Evolutionary conservation across 2,329 filamentous ascomycete species (phyloP).

Genomic region (Thielaviopsis euricoi): DNA sequence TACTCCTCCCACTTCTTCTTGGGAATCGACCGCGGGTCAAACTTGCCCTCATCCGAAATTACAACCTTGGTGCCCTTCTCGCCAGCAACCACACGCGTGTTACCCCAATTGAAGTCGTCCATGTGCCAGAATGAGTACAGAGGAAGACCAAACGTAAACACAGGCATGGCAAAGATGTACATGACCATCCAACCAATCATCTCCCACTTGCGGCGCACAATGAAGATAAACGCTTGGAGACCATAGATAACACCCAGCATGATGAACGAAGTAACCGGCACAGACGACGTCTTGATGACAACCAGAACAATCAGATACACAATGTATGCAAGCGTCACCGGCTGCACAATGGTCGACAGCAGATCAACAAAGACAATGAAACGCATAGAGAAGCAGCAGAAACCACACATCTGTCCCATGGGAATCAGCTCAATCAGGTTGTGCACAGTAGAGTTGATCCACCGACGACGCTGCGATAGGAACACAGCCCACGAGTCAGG

Average conservation of each 20-base stretch:
- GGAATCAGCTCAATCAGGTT: conserved; percentile 84
- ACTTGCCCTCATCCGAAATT: conserved; percentile 60
- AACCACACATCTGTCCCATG: conserved; percentile 87
- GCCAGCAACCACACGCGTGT: conserved; percentile 90
- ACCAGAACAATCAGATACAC: conserved; percentile 74
- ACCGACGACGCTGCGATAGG: conserved; percentile 92
- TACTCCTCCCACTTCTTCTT: conserved; percentile 99
- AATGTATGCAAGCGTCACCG: conserved; percentile 73
- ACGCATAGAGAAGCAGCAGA: conserved; percentile 97
- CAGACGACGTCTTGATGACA: conserved; percentile 75
- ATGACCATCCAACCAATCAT: conserved; percentile 99
- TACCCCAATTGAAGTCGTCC: conserved; percentile 98
- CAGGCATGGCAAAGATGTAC: conserved; percentile 85
- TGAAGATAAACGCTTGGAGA: conserved; percentile 90
- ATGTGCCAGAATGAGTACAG: conserved; percentile 99
- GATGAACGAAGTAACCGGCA: conserved; percentile 73
- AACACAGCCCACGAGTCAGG: conserved; percentile 89
- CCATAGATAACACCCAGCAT: conserved; percentile 88
- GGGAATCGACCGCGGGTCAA: conserved; percentile 82
- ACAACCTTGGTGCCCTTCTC: conserved; percentile 85
- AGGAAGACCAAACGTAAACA: conserved; percentile 81
- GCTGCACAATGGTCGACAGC: conserved; percentile 79
- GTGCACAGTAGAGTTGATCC: conserved; percentile 98
- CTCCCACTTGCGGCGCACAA: conserved; percentile 94
- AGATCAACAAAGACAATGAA: conserved; percentile 93